These are phyloP conservation scores for Puccinia coronata DNA, from an alignment of 1,284 basidiomycete genomes.

Conservation along the genomic window DNA sequence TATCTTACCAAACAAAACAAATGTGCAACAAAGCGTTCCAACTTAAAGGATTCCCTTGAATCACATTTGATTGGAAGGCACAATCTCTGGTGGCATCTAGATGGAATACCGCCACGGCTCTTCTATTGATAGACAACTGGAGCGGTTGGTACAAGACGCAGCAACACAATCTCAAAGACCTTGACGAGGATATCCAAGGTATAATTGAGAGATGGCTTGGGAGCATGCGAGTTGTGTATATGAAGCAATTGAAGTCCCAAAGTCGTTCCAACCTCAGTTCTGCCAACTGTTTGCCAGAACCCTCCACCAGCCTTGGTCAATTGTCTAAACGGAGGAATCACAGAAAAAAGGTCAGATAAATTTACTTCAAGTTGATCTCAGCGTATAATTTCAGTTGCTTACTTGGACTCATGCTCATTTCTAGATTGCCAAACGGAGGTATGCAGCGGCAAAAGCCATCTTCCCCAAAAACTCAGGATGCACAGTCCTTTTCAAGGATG, in stretches of 20 bases:
- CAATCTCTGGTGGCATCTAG: background rate
- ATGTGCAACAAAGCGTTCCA: conserved; percentile 2
- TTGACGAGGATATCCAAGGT: conserved; percentile 13
- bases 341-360: conserved; percentile 12
- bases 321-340: background rate
- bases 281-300: background rate
- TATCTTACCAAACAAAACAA: conserved; percentile 12
- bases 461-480: background rate
- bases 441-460: background rate
- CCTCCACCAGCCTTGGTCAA: background rate
- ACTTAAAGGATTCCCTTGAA: background rate
- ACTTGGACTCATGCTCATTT: too few relatives aligned
- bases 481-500: background rate
- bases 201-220: conserved; percentile 20
- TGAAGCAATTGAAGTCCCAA: background rate
- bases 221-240: background rate
- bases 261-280: background rate
- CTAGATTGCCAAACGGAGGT: background rate
- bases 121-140: conserved; percentile 12
- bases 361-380: too few relatives aligned
- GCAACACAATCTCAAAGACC: conserved; percentile 2
- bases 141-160: conserved; percentile 29
- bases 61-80: conserved; percentile 11
- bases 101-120: conserved; percentile 18
- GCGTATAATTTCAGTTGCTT: too few relatives aligned